phyloP scores from a whole-genome alignment of 176 grass and related monocot species.

The Dactylis glomerata region DNA sequence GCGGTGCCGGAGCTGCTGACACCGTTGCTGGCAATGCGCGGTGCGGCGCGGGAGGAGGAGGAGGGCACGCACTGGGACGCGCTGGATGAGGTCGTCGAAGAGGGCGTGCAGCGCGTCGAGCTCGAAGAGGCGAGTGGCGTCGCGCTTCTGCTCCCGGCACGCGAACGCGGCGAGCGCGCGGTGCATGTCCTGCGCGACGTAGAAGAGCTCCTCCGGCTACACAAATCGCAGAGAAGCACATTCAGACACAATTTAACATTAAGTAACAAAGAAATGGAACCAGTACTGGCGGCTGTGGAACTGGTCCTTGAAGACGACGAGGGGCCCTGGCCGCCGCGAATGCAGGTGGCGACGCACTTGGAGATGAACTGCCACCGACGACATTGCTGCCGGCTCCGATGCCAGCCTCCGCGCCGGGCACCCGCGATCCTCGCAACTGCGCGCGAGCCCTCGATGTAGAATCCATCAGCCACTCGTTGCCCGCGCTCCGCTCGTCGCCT shows the following conservation, averaged over 20 bases:
- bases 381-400: too few species aligned
- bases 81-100: conserved; percentile 83
- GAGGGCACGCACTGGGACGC: conserved; percentile 73
- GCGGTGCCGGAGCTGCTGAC: neutral
- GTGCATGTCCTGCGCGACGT: conserved; percentile 87
- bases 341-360: conserved; percentile 79
- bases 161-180: conserved; percentile 62
- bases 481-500: too few species aligned
- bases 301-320: conserved; percentile 58
- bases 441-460: too few species aligned
- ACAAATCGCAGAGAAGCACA: too few species aligned
- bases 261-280: neutral
- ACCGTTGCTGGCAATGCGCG: conserved; percentile 27
- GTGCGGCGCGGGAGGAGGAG: conserved; percentile 38
- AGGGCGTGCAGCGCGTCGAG: conserved; percentile 63
- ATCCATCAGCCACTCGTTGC: too few species aligned
- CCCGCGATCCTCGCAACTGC: too few species aligned
- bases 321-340: conserved; percentile 61
- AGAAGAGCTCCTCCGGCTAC: conserved; percentile 96
- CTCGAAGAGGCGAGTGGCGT: conserved; percentile 74
- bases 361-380: conserved; percentile 49
- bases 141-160: conserved; percentile 84
- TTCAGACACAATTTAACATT: too few species aligned
- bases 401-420: too few species aligned
- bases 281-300: conserved; percentile 59